Percentiles rank a stretch among this genome's conserved stretches.
Conservation (phyloP, 2,329 filamentous ascomycete genomes). For the Coniochaeta sp. region DNA sequence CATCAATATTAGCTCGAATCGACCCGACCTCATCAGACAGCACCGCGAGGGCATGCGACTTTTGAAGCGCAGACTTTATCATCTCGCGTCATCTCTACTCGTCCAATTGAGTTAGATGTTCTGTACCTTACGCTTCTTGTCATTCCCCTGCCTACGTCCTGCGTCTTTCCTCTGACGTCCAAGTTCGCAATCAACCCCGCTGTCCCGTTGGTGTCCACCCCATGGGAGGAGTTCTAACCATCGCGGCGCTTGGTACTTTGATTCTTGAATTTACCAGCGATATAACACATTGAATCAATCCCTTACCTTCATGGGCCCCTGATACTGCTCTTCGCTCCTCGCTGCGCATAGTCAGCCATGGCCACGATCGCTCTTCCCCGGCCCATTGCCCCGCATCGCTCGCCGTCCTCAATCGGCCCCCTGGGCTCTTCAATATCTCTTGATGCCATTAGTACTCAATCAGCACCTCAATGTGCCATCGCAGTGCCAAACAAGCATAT, state of each 20-base stretch:
- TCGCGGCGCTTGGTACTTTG: background rate
- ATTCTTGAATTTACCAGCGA: background rate
- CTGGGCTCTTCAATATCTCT: slow-evolving; percentile 22
- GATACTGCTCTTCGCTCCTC: background rate
- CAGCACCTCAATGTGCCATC: slow-evolving; percentile 17
- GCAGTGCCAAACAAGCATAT: slow-evolving; percentile 83
- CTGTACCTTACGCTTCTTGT: background rate
- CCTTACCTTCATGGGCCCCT: background rate
- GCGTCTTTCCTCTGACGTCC: background rate
- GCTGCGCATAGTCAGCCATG: slow-evolving; percentile 26
- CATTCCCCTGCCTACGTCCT: background rate
- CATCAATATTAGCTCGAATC: background rate
- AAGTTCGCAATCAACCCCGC: background rate
- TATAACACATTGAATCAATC: background rate
- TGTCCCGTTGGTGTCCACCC: background rate
- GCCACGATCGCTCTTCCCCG: slow-evolving; percentile 45
- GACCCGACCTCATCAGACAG: background rate
- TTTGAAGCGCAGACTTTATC: background rate
- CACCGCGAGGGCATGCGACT: background rate
- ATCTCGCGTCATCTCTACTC: background rate
- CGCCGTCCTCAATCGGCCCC: slow-evolving; percentile 21
- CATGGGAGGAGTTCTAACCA: background rate
- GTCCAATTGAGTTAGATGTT: background rate
- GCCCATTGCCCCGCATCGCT: slow-evolving; percentile 22
- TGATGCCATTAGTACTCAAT: slow-evolving; percentile 26